Percentiles rank a stretch among this genome's conserved stretches.
These are phyloP conservation scores for Bassia scoparia DNA, from an alignment of 148 eudicot genomes.

Conservation along the genomic window DNA sequence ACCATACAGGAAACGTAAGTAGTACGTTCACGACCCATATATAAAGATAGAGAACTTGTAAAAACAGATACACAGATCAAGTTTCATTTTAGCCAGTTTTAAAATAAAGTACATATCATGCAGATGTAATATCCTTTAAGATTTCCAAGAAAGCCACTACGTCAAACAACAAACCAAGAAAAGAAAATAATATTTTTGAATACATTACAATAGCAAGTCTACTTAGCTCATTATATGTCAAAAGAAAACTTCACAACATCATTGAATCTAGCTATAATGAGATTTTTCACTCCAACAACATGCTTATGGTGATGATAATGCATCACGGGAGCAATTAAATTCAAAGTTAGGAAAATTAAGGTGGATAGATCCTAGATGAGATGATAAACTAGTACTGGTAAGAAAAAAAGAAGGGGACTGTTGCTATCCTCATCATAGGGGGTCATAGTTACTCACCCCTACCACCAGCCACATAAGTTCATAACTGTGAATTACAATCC, in stretches of 20 bases:
- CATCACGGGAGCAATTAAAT: too few species aligned
- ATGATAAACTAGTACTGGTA: too few species aligned
- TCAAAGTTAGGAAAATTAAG: too few species aligned
- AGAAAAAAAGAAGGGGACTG: too few species aligned
- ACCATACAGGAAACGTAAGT: slow-evolving; percentile 15
- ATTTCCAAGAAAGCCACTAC: not conserved
- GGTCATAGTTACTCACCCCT: too few species aligned
- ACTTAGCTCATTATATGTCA: not conserved
- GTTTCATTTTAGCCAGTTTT: not conserved
- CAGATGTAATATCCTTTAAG: not conserved
- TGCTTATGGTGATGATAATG: too few species aligned
- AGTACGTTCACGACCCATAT: not conserved
- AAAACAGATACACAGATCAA: not conserved
- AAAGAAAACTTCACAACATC: not conserved
- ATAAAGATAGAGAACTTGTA: not conserved
- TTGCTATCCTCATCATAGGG: too few species aligned
- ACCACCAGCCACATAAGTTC: too few species aligned
- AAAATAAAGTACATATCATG: not conserved
- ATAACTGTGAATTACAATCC: too few species aligned
- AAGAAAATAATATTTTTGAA: too few species aligned
- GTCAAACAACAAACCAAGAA: not conserved
- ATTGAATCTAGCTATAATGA: not conserved
- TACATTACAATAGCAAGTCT: not conserved
- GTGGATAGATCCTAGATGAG: too few species aligned
- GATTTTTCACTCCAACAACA: not conserved